These are phyloP conservation scores for Claviceps humidiphila DNA, from an alignment of 2,329 filamentous ascomycete species.

Conservation along the genomic window DNA sequence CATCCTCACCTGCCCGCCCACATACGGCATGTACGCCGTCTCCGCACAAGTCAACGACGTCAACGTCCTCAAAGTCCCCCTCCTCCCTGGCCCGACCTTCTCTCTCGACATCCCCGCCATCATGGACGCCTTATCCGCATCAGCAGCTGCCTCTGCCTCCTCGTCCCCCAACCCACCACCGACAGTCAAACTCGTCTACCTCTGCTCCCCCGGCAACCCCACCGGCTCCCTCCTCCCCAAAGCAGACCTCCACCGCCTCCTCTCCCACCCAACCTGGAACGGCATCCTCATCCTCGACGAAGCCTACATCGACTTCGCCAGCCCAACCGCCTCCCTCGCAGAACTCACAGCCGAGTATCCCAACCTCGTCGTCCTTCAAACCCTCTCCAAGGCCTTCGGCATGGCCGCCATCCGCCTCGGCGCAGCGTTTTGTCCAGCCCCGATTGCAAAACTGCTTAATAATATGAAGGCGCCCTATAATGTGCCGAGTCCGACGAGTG, in stretches of 20 bases:
- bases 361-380: conserved; percentile 96
- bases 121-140: conserved; percentile 44
- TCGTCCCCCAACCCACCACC: too few relatives aligned
- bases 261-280: conserved; percentile 88
- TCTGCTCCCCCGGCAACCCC: conserved; percentile 92
- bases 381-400: conserved; percentile 93
- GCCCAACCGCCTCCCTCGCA: conserved; percentile 62
- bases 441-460: conserved; percentile 72
- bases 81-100: conserved; percentile 61
- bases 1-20: conserved; percentile 89
- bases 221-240: conserved; percentile 71
- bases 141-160: neutral
- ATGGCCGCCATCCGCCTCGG: conserved; percentile 87
- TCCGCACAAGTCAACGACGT: conserved; percentile 93
- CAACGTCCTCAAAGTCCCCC: conserved; percentile 69
- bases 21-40: conserved; percentile 96
- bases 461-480: conserved; percentile 95
- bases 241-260: conserved; percentile 55
- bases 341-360: conserved; percentile 89
- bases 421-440: conserved; percentile 63
- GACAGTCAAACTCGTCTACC: conserved; percentile 61
- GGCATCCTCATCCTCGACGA: conserved; percentile 88
- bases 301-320: conserved; percentile 89
- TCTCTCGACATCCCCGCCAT: conserved; percentile 60
- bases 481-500: conserved; percentile 75